A percentile compares a stretch with the other conserved stretches of the same genome.
These are phyloP conservation scores for Acer saccharum DNA, from an alignment of 345 rosid genomes.

Conservation along the genomic window DNA sequence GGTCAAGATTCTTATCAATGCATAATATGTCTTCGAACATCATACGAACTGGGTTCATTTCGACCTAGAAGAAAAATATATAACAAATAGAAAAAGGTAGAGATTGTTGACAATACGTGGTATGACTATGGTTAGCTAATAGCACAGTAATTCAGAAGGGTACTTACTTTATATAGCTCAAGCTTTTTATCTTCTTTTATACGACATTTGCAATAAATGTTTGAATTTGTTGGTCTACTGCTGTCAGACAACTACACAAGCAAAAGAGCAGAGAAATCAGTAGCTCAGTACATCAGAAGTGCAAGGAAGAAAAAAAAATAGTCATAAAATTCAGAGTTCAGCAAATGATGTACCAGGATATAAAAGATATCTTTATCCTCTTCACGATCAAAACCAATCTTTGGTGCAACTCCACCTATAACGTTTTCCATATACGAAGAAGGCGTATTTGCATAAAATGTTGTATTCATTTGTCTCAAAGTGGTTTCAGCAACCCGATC, in stretches of 20 bases:
- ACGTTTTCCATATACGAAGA: constrained; percentile 21
- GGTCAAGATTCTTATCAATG: too few species aligned
- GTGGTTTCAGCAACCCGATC: constrained; percentile 6
- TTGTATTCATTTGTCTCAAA: constrained; percentile 18
- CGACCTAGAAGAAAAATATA: too few species aligned
- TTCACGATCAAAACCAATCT: constrained; percentile 11
- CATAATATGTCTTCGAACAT: too few species aligned
- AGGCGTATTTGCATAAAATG: constrained; percentile 18
- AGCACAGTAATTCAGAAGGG: neutral
- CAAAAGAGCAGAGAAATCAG: neutral
- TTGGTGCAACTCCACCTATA: neutral
- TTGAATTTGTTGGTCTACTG: neutral
- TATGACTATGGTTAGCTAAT: too few species aligned
- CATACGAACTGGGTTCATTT: neutral
- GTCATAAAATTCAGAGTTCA: neutral
- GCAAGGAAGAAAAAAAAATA: neutral
- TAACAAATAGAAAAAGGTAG: neutral
- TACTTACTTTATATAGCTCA: constrained; percentile 38
- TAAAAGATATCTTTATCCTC: neutral
- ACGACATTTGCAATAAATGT: constrained; percentile 42
- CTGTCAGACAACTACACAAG: neutral
- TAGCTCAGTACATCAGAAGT: neutral
- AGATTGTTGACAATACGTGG: too few species aligned
- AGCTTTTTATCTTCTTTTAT: constrained; percentile 29
- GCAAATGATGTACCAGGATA: constrained; percentile 18